phyloP scores from a whole-genome alignment of 148 eudicot genomes.

The Fallopia convolvulus region DNA sequence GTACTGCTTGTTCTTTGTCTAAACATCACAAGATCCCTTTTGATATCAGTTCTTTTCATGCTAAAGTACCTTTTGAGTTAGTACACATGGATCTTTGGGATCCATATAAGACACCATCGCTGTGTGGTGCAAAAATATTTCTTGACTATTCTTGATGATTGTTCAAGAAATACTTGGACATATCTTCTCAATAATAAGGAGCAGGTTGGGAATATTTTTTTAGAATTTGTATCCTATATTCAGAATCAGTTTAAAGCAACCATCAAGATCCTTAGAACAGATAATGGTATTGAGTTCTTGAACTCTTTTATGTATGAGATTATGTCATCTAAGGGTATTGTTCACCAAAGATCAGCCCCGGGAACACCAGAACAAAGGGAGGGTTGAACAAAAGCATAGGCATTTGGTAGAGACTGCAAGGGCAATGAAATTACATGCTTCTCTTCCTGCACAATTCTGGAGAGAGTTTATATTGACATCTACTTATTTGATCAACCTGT shows the following conservation, averaged over 20 bases:
- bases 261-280: neutral
- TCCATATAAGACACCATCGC: neutral
- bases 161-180: neutral
- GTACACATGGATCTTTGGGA: neutral
- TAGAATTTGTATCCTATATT: too few species aligned
- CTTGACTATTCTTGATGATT: neutral
- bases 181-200: too few species aligned
- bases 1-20: neutral
- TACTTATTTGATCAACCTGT: too few species aligned
- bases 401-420: too few species aligned
- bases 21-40: neutral
- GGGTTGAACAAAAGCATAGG: too few species aligned
- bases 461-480: too few species aligned
- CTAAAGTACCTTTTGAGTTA: neutral
- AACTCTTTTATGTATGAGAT: too few species aligned
- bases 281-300: neutral
- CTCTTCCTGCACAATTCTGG: too few species aligned
- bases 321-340: too few species aligned
- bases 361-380: too few species aligned
- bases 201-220: neutral
- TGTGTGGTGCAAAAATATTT: neutral
- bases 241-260: neutral
- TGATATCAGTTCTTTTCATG: neutral
- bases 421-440: too few species aligned
- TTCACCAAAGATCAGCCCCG: too few species aligned